Conservation (phyloP, 139 green algal species). For the Haematococcus sp. region DNA sequence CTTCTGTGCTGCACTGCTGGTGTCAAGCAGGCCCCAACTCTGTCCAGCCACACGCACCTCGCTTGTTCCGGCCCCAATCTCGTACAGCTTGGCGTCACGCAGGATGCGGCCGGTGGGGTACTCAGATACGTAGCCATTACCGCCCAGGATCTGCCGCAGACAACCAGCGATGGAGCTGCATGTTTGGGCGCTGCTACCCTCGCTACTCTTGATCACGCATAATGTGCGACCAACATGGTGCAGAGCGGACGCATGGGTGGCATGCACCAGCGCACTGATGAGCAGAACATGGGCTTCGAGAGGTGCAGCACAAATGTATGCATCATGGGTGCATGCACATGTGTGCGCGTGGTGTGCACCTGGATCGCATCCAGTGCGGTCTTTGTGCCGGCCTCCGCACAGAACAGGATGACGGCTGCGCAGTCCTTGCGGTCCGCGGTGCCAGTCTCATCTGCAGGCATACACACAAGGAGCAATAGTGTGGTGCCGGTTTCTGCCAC, state of each 20-base stretch:
- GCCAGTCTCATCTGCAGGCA: slow-evolving; percentile 21
- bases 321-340: too few relatives aligned
- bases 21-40: too few relatives aligned
- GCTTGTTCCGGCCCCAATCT: slow-evolving; percentile 84
- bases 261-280: too few relatives aligned
- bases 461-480: too few relatives aligned
- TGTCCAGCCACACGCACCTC: slow-evolving; percentile 54
- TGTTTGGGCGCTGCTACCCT: too few relatives aligned
- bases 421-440: slow-evolving; percentile 69
- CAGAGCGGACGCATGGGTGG: not conserved
- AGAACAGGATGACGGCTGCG: slow-evolving; percentile 84
- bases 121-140: slow-evolving; percentile 95
- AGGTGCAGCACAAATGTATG: too few relatives aligned
- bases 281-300: too few relatives aligned
- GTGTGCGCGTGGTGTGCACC: slow-evolving; percentile 25
- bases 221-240: not conserved
- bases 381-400: slow-evolving; percentile 80
- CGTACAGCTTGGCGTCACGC: slow-evolving; percentile 95
- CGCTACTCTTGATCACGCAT: not conserved
- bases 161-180: not conserved
- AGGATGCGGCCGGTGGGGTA: slow-evolving; percentile 86
- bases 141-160: slow-evolving; percentile 76
- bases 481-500: too few relatives aligned
- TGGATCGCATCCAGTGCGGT: slow-evolving; percentile 87
- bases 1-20: too few relatives aligned